Evolutionary conservation across 306 rosid genomes (phyloP).

Genomic region (Quercus aquifolioides): DNA sequence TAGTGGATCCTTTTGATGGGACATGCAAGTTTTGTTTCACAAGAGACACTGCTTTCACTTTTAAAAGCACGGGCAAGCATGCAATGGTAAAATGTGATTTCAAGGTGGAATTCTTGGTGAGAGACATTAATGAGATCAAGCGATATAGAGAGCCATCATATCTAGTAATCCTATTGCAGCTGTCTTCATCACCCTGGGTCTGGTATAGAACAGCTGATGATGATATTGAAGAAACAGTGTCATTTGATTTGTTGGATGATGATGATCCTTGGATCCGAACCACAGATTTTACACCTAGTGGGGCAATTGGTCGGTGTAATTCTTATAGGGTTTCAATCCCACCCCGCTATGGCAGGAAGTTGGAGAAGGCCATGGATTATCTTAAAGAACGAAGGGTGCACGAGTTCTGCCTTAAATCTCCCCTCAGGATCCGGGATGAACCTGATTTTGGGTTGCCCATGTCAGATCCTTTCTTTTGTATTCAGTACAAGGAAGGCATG

Average conservation of each 20-base stretch:
- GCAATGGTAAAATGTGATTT: constrained; percentile 74
- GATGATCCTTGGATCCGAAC: constrained; percentile 96
- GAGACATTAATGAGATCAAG: constrained; percentile 60
- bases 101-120: constrained; percentile 64
- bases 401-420: constrained; percentile 18
- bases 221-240: constrained; percentile 54
- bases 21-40: constrained; percentile 69
- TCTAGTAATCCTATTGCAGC: constrained; percentile 51
- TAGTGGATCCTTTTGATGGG: constrained; percentile 78
- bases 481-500: constrained; percentile 39
- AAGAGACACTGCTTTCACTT: constrained; percentile 56
- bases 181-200: constrained; percentile 64
- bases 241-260: constrained; percentile 71
- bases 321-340: constrained; percentile 65
- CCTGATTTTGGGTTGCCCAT: constrained; percentile 52
- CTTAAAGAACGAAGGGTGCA: constrained; percentile 51
- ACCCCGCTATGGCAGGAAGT: constrained; percentile 66
- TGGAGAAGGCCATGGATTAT: constrained; percentile 49
- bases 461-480: constrained; percentile 56
- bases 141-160: constrained; percentile 41
- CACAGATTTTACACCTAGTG: constrained; percentile 83
- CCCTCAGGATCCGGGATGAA: constrained; percentile 48
- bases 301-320: constrained; percentile 79
- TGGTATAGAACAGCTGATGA: constrained; percentile 89
- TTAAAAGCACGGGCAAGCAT: constrained; percentile 32